phyloP scores from a whole-genome alignment of 2,329 filamentous ascomycete species.

The Pseudogymnoascus sp. region DNA sequence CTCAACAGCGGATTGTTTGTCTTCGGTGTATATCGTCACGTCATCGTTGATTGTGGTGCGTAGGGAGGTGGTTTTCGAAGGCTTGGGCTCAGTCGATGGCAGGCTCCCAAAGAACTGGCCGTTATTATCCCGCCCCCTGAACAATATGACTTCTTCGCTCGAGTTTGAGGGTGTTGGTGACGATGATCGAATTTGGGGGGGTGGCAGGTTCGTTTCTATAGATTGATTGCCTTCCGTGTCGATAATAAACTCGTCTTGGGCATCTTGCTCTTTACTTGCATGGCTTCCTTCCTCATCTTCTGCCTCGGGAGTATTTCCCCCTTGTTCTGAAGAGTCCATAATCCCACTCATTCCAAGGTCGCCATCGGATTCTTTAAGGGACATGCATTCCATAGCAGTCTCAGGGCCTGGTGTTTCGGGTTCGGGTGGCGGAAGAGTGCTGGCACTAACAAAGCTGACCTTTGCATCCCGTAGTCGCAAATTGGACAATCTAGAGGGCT shows the following conservation, averaged over 20 bases:
- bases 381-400: conserved; percentile 19
- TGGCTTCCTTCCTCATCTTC: background rate
- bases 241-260: conserved; percentile 25
- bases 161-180: conserved; percentile 43
- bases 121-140: conserved; percentile 42
- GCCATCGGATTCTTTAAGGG: conserved; percentile 9
- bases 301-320: background rate
- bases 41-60: background rate
- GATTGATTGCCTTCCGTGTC: conserved; percentile 27
- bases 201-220: conserved; percentile 25
- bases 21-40: background rate
- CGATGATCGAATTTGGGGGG: conserved; percentile 23
- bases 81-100: background rate
- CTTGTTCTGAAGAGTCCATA: background rate
- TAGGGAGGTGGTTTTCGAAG: background rate
- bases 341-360: background rate
- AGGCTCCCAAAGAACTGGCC: conserved; percentile 2
- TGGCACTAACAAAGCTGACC: conserved; percentile 54
- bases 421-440: conserved; percentile 32
- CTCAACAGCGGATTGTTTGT: background rate
- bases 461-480: conserved; percentile 44
- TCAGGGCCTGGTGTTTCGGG: conserved; percentile 20
- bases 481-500: conserved; percentile 36
- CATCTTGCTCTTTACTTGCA: background rate
- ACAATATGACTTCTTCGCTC: conserved; percentile 66